Percentiles rank a stretch among this genome's conserved stretches.
Conservation (phyloP, 805 yeast genomes). For the Lachancea fermentati region DNA sequence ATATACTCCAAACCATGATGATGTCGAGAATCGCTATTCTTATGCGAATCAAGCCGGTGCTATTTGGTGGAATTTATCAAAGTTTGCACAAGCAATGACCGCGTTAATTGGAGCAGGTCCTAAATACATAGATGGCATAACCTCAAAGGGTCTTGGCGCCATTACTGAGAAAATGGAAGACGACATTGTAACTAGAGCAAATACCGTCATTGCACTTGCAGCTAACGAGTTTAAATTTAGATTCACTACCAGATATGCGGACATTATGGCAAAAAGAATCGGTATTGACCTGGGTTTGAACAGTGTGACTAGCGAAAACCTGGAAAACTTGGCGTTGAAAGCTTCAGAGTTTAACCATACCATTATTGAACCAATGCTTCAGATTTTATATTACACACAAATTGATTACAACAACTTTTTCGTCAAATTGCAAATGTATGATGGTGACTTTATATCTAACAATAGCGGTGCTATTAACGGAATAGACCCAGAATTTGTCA, state of each 20-base stretch:
- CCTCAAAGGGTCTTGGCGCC: constrained; percentile 30
- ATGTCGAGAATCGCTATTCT: constrained; percentile 61
- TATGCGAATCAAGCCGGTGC: constrained; percentile 80
- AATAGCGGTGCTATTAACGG: constrained; percentile 21
- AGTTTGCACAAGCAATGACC: constrained; percentile 78
- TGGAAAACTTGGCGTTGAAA: constrained; percentile 11
- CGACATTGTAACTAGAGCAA: constrained; percentile 53
- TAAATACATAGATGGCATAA: constrained; percentile 39
- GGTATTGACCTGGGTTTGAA: constrained; percentile 49
- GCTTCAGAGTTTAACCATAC: constrained; percentile 19
- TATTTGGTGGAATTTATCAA: constrained; percentile 88
- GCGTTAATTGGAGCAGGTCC: constrained; percentile 74
- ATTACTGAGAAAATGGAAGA: constrained; percentile 46
- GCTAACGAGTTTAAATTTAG: constrained; percentile 60
- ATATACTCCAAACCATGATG: constrained; percentile 90
- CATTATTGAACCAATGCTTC: constrained; percentile 55
- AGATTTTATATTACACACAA: constrained; percentile 52
- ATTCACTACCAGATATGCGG: constrained; percentile 54
- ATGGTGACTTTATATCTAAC: constrained; percentile 34
- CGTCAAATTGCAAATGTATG: constrained; percentile 48
- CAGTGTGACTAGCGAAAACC: constrained; percentile 26
- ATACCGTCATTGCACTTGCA: constrained; percentile 54
- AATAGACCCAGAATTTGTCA: constrained; percentile 14
- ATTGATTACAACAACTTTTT: constrained; percentile 82
- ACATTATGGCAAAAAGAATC: constrained; percentile 55